Base-by-base conservation (phyloP, 306 rosid genomes). In the Citrullus amarus region DNA sequence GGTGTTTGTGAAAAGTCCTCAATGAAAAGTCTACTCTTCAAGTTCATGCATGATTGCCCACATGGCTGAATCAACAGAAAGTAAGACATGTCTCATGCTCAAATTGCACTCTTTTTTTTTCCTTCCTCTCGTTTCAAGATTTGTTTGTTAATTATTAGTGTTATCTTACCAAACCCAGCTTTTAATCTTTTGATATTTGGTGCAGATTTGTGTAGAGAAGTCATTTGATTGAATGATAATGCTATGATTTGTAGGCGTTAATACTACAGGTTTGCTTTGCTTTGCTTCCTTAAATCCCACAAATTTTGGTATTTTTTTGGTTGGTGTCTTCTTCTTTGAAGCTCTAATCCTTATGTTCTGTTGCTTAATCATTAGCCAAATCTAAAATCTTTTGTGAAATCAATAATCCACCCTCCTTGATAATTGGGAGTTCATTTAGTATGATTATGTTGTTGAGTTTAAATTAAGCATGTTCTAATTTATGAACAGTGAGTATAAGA, bases 211-310 rank as follows among this genome's bases (percentile, higher is more conserved):
- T 43, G 54, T 43, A 11, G 36, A n/a, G 12, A 20, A 68, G 54
- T 68, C 75, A 20, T 41, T 20, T 18, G 75, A 68, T 68, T 68
- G 53, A n/a, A 70, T 70, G 20, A 71, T 71, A 14, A 71, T 71
- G 76, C 41, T 8, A 71, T 71, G 54, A 71, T 43, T 70, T 70
- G 57, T 50, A 46, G 38, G 57, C 57, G 18, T 6, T 10, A 70
- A 71, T 48, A 48, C 58, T 25, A 71, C 76, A 25, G 76, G 48
- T 71, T 71, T 71, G 76, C 76, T 71, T 71, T 57, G 76, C 25
- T 71, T 71, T 71, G 76, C 76, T 71, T 71, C 76, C 76, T 71
- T 71, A 71, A 46, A 71, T 71, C 76, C 58, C 56, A 71, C 58
- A 6, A 44, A 25, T 20, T 71, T 71, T 25, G 14, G 54, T 32